A percentile compares a stretch with the other conserved stretches of the same genome.
Evolutionary conservation across 2,329 filamentous ascomycete genomes (phyloP).

Genomic region (Cadophora sp.): DNA sequence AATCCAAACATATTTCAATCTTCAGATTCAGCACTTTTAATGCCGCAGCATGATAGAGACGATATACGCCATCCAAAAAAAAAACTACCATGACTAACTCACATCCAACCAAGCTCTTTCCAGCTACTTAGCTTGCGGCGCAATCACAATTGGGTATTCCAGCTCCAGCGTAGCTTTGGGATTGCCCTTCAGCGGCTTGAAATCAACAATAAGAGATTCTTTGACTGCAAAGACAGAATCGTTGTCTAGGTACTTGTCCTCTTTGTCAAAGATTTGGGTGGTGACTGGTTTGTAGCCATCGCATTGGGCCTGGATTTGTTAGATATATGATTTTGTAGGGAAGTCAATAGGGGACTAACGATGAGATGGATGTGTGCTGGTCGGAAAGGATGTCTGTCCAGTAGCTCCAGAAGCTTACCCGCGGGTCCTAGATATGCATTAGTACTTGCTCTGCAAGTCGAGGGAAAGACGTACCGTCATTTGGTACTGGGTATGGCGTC

Average conservation of each 20-base stretch:
- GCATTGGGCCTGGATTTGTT: constrained; percentile 30
- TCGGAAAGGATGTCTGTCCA: constrained; percentile 66
- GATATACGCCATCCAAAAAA: background rate
- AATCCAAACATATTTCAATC: no score
- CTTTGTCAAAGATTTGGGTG: constrained; percentile 78
- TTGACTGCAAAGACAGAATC: constrained; percentile 61
- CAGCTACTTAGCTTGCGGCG: constrained; percentile 22
- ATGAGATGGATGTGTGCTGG: constrained; percentile 70
- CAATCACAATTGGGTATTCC: constrained; percentile 40
- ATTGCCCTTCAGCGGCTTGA: constrained; percentile 52
- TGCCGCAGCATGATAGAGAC: background rate
- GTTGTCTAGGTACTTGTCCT: constrained; percentile 66
- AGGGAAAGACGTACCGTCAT: constrained; percentile 37
- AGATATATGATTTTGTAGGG: background rate
- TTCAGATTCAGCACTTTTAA: no score
- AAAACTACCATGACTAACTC: background rate
- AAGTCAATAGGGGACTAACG: constrained; percentile 46
- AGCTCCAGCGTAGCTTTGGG: constrained; percentile 44
- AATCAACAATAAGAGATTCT: constrained; percentile 57
- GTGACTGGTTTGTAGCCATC: constrained; percentile 68
- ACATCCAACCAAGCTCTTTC: background rate
- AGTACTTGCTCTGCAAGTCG: constrained; percentile 3
- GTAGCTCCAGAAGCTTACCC: constrained; percentile 60
- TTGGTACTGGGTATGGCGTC: constrained; percentile 47
- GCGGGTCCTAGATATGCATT: constrained; percentile 52